phyloP scores from a whole-genome alignment of 2,329 filamentous ascomycete species.

The Xylariaceae sp. region DNA sequence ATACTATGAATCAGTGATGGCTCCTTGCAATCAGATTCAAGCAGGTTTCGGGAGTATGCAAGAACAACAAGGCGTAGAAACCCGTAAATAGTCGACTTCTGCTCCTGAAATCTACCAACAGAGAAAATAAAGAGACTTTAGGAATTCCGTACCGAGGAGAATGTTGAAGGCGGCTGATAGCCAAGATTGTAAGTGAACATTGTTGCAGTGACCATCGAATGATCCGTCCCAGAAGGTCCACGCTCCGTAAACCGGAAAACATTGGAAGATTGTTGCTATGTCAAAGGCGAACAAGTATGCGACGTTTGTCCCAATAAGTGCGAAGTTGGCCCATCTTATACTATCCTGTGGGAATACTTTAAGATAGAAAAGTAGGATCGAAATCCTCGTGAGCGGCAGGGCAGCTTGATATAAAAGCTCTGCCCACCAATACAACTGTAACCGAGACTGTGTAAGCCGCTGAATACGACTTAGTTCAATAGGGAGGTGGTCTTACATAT shows the following conservation, averaged over 20 bases:
- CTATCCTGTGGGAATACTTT: conserved; percentile 41
- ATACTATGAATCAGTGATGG: not conserved
- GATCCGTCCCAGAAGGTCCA: conserved; percentile 43
- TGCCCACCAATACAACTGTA: conserved; percentile 23
- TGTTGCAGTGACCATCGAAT: conserved; percentile 40
- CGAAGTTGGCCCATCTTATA: conserved; percentile 35
- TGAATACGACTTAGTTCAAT: not conserved
- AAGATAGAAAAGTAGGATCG: conserved; percentile 47
- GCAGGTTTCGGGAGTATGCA: no score
- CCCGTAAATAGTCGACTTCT: not conserved
- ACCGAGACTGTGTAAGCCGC: not conserved
- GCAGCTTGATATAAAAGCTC: conserved; percentile 25
- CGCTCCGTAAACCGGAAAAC: conserved; percentile 38
- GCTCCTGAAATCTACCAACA: not conserved
- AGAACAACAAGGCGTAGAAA: not conserved
- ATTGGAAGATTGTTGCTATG: conserved; percentile 40
- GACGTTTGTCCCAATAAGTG: conserved; percentile 40
- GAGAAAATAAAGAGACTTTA: not conserved
- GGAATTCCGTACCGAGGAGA: conserved; percentile 30
- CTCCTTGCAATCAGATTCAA: no score
- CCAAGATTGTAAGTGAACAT: conserved; percentile 43
- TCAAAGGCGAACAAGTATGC: conserved; percentile 36
- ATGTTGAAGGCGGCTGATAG: conserved; percentile 43
- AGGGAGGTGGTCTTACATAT: conserved; percentile 8
- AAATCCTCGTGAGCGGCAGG: conserved; percentile 43